Evolutionary conservation across 169 alveolate genomes (phyloP), one percentile per base, ranked within the genome.

Genomic region (Plasmodium cynomolgi): DNA sequence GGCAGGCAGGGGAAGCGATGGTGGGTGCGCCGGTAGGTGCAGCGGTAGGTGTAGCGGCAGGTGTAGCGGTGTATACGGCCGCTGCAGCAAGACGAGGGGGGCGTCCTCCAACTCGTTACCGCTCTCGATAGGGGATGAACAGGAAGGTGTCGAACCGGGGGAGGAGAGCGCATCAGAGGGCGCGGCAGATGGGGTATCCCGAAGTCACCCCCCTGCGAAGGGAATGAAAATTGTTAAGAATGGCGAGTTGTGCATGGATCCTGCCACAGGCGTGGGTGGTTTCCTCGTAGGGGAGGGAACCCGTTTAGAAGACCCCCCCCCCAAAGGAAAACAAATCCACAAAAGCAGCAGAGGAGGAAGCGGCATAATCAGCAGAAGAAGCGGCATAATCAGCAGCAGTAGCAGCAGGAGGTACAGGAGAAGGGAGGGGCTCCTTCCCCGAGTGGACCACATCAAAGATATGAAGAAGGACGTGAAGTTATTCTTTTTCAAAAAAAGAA

Each of bases 401-500:
- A 44, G 4, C 8, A 88, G 68, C 79, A 88, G 31, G 26, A 80
- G 23, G 31, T 90, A 90, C 37, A 58, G 72, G 72, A 79, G 77
- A 62, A 29, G 47, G 54, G 77, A 90, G 77, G 73, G 72, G 5
- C 34, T 80, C 9, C n/a, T 75, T 17, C 31, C 56, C 17, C 15
- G 80, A 20, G 80, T 31, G 33, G 75, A 84, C 31, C 33, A 77
- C 41, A 85, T 85, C 15, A 85, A 85, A 90, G 94, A 80, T 33
- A 80, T 90, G 26, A 90, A 90, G 82, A 90, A 90, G 73, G 83
- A 90, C 71, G 44, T 81, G 29, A 83, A 79, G 26, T 39, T 92
- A 79, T 83, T 39, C 47, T 84, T 84, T 92, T 82, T 92, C 68
- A 92, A 92, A 75, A 84, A 83, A 84, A 83, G 97, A 71, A 96